Conservation (phyloP, 23 red algal genomes). For the Agarophyton chilense region DNA sequence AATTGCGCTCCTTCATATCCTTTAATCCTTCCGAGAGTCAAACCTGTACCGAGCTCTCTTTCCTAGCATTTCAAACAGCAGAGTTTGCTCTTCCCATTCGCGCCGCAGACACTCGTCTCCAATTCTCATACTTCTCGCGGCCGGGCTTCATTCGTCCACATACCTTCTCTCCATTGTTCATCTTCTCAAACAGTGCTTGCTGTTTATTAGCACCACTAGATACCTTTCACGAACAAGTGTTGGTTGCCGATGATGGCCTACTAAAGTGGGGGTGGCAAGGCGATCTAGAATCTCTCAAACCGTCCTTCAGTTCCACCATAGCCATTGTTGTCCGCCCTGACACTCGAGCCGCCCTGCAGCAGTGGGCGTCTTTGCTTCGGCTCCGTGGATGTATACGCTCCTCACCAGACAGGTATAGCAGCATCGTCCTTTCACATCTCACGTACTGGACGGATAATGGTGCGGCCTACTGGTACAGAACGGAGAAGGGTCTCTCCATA, state of each 20-base stretch:
- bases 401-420: slow-evolving; percentile 11
- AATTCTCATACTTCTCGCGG: slow-evolving; percentile 53
- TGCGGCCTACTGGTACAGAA: slow-evolving; percentile 62
- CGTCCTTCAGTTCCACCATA: slow-evolving; percentile 28
- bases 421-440: slow-evolving; percentile 17
- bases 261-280: slow-evolving; percentile 59
- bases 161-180: slow-evolving; percentile 36
- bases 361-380: slow-evolving; percentile 36
- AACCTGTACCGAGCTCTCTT: slow-evolving; percentile 19
- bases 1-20: background rate
- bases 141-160: slow-evolving; percentile 50
- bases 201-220: slow-evolving; percentile 53
- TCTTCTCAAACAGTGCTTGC: slow-evolving; percentile 4
- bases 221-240: slow-evolving; percentile 58
- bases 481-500: slow-evolving; percentile 38
- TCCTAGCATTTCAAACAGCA: slow-evolving; percentile 53
- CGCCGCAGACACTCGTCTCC: slow-evolving; percentile 16
- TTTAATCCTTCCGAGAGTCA: background rate
- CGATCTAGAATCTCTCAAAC: slow-evolving; percentile 34
- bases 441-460: slow-evolving; percentile 73
- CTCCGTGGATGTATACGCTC: background rate
- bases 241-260: slow-evolving; percentile 10
- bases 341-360: slow-evolving; percentile 18
- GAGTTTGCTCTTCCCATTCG: slow-evolving; percentile 51
- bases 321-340: slow-evolving; percentile 23